phyloP scores from a whole-genome alignment of 2,329 filamentous ascomycete genomes.

The Lecanosticta acicola region DNA sequence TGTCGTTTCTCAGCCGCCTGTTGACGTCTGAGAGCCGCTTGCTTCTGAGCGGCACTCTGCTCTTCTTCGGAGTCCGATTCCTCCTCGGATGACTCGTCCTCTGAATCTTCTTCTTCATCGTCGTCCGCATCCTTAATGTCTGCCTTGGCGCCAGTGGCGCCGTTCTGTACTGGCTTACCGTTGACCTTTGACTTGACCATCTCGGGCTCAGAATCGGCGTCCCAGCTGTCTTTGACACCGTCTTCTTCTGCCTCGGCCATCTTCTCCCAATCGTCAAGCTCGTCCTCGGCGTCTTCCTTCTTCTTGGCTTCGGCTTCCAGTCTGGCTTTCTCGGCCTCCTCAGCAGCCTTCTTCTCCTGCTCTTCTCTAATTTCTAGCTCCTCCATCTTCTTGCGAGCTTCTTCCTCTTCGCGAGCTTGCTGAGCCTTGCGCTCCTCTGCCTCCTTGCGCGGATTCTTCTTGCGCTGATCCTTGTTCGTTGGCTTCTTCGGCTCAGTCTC shows the following conservation, averaged over 20 bases:
- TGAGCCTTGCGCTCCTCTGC: slow-evolving; percentile 48
- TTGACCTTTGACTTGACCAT: slow-evolving; percentile 33
- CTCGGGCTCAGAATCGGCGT: slow-evolving; percentile 75
- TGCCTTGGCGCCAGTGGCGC: slow-evolving; percentile 24
- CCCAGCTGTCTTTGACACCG: slow-evolving; percentile 88
- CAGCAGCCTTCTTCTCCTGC: slow-evolving; percentile 72
- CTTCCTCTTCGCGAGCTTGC: slow-evolving; percentile 44
- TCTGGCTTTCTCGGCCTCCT: slow-evolving; percentile 67
- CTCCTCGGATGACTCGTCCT: slow-evolving; percentile 56
- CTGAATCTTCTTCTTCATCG: slow-evolving; percentile 33
- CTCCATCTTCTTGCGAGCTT: slow-evolving; percentile 51
- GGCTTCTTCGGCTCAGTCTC: slow-evolving; percentile 78
- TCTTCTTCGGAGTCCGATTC: slow-evolving; percentile 59
- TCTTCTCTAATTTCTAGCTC: slow-evolving; percentile 50
- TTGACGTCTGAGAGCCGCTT: slow-evolving; percentile 72
- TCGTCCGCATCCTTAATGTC: slow-evolving; percentile 26
- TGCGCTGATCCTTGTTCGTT: slow-evolving; percentile 64
- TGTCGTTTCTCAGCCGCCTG: slow-evolving; percentile 84
- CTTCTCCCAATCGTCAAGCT: slow-evolving; percentile 77
- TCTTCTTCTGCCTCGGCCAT: slow-evolving; percentile 69
- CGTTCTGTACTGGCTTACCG: slow-evolving; percentile 30
- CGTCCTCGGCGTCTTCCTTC: slow-evolving; percentile 59
- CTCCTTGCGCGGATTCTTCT: slow-evolving; percentile 62
- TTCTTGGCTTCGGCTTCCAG: slow-evolving; percentile 63
- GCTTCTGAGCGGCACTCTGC: slow-evolving; percentile 64